Base-by-base conservation (phyloP, 2,329 filamentous ascomycete species). In the Aspergillus sp. region DNA sequence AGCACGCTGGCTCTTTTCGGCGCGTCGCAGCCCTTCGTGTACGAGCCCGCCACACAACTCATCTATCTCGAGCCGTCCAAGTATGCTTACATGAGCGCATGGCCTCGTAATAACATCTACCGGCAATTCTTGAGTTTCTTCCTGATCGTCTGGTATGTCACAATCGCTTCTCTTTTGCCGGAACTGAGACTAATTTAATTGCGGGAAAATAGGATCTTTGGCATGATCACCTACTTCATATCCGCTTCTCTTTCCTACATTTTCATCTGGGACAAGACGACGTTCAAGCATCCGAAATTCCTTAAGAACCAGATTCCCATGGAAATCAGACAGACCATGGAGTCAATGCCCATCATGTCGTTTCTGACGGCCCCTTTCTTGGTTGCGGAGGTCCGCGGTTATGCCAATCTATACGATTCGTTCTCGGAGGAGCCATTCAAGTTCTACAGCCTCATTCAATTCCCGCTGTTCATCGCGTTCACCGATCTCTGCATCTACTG, bases 401-500 rank as follows among this genome's bases (percentile, higher is more conserved):
- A 86, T 72, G 84, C 82, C 53, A 89, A 86, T 69, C 82, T 96
- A 52, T 96, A 96, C 73, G 87, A 94, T 65, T 75, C 75, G 19
- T 74, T 80, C 41, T 76, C 74, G 19, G 82, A 91, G 7, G 86
- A 83, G 1, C 88, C 88, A 0, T 86, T 86, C 42, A 58, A 71
- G 48, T 85, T 81, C 75, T 94, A 94, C 74, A 83, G 86, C 65
- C 77, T 78, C 58, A 59, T 86, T 7, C 90, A 96, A 69, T 93
- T 94, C 70, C 88, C 89, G 7, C 66, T 91, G 57, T 95, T 94
- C 74, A 74, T 94, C 60, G 63, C 83, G 63, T 94, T 94, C 67
- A 94, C 88, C 68, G 89, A 95, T 68, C 84, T 83, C 63, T 81
- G 77, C 66, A 89, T 95, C 72, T 94, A 94, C 77, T 88, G 85